These are phyloP conservation scores for Chlorella sp. DNA, from an alignment of 139 green algal species.

Conservation along the genomic window DNA sequence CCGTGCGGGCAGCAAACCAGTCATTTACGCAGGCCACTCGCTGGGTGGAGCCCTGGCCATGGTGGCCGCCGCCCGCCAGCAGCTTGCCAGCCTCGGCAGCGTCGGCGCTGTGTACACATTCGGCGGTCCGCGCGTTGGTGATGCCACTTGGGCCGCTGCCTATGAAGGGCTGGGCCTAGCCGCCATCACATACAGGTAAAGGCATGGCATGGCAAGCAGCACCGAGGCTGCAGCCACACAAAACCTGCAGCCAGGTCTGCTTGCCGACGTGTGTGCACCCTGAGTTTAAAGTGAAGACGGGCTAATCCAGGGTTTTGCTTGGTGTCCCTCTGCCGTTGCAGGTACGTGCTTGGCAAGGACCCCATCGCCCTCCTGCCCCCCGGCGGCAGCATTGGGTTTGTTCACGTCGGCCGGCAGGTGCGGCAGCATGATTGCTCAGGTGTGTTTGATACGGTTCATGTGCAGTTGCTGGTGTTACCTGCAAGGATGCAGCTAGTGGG, in stretches of 20 bases:
- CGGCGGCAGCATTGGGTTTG: background rate
- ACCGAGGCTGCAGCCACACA: too few species aligned
- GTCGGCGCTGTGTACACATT: background rate
- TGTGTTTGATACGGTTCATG: too few species aligned
- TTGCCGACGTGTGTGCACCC: too few species aligned
- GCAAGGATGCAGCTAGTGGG: too few species aligned
- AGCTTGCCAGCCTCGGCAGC: background rate
- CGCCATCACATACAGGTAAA: background rate
- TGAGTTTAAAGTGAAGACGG: too few species aligned
- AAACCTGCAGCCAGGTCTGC: too few species aligned
- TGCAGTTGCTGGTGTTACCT: too few species aligned
- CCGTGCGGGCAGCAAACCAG: too few species aligned
- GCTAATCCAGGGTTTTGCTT: too few species aligned
- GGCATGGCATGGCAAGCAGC: too few species aligned
- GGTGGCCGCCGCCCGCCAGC: background rate
- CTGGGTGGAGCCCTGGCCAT: background rate
- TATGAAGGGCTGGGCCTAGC: background rate
- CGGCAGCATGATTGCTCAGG: background rate
- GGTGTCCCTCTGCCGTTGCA: background rate
- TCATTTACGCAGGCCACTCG: background rate
- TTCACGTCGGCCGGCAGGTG: background rate
- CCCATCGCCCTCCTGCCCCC: background rate
- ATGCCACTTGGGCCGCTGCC: background rate
- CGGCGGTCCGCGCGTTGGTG: background rate
- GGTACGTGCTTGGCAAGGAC: background rate